Evolutionary conservation across 768 basidiomycete species (phyloP).

Genomic region (Lentinula edodes): DNA sequence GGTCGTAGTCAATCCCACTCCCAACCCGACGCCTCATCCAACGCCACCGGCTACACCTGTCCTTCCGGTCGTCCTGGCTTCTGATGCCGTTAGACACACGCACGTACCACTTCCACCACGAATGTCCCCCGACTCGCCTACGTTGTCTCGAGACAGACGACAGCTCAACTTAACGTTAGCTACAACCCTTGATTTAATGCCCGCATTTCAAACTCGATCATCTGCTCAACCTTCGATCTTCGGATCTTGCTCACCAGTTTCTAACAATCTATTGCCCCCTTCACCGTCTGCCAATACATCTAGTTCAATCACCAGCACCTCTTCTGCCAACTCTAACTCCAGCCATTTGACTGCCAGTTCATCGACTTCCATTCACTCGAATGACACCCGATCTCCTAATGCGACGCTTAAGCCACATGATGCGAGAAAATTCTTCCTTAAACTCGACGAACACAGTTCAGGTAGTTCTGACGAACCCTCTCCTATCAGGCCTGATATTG

Average conservation of each 20-base stretch:
- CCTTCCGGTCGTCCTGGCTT: conserved; percentile 17
- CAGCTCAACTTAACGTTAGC: background rate
- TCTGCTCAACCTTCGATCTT: background rate
- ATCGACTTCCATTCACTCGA: conserved; percentile 3
- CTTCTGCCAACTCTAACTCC: conserved; percentile 3
- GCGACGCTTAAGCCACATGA: conserved; percentile 5
- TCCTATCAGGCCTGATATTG: background rate
- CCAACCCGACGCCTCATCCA: conserved; percentile 71
- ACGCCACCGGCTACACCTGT: conserved; percentile 72
- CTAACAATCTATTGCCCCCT: background rate
- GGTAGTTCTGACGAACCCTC: background rate
- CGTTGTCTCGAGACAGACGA: conserved; percentile 11
- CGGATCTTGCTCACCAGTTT: background rate
- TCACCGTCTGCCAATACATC: conserved; percentile 1
- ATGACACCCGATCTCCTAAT: background rate
- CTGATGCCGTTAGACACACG: conserved; percentile 11
- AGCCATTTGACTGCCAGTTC: background rate
- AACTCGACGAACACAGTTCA: conserved; percentile 2
- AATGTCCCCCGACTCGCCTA: conserved; percentile 9
- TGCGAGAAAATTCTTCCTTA: conserved; percentile 2
- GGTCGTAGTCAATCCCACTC: conserved; percentile 71
- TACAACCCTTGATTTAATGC: background rate
- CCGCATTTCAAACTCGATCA: background rate
- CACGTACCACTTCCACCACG: conserved; percentile 17
- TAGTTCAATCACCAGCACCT: background rate